A percentile compares a stretch with the other conserved stretches of the same genome.
Evolutionary conservation across 257 asterid genomes (phyloP).

Genomic region (Anisodus acutangulus): DNA sequence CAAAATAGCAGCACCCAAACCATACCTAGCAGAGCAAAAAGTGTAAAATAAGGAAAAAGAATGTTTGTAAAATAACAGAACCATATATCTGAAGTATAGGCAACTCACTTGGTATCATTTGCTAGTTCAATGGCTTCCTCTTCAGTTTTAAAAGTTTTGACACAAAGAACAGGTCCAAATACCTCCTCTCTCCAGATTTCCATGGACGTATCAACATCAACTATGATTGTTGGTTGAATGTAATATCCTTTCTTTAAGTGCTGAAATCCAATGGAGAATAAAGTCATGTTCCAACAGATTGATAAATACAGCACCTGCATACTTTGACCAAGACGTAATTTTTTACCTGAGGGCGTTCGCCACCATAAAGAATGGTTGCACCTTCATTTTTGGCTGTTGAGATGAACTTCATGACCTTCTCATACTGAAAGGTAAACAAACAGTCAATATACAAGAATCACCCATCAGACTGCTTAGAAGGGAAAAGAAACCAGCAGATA

Average conservation of each 20-base stretch:
- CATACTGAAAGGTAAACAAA: conserved; percentile 57
- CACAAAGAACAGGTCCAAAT: conserved; percentile 97
- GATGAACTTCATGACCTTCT: conserved; percentile 68
- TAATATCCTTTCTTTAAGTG: conserved; percentile 85
- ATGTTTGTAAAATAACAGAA: conserved; percentile 20
- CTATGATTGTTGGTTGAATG: conserved; percentile 72
- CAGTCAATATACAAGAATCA: conserved; percentile 9
- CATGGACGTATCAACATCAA: conserved; percentile 82
- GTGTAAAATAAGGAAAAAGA: neutral
- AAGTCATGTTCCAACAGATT: neutral
- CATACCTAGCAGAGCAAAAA: conserved; percentile 54
- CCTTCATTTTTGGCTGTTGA: conserved; percentile 88
- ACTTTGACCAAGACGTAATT: conserved; percentile 12
- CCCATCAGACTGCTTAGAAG: neutral
- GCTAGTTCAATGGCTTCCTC: conserved; percentile 95
- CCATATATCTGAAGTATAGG: neutral
- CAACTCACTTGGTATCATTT: conserved; percentile 84
- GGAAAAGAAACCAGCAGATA: neutral
- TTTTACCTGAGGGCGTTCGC: conserved; percentile 77
- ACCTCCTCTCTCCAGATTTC: conserved; percentile 99
- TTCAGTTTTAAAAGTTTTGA: conserved; percentile 86
- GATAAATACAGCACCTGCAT: conserved; percentile 19
- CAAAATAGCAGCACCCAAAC: conserved; percentile 84
- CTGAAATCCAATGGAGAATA: conserved; percentile 48
- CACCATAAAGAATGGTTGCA: conserved; percentile 80